phyloP scores from a whole-genome alignment of 1,139 yeast species.

The Wickerhamiella pararugosa region DNA sequence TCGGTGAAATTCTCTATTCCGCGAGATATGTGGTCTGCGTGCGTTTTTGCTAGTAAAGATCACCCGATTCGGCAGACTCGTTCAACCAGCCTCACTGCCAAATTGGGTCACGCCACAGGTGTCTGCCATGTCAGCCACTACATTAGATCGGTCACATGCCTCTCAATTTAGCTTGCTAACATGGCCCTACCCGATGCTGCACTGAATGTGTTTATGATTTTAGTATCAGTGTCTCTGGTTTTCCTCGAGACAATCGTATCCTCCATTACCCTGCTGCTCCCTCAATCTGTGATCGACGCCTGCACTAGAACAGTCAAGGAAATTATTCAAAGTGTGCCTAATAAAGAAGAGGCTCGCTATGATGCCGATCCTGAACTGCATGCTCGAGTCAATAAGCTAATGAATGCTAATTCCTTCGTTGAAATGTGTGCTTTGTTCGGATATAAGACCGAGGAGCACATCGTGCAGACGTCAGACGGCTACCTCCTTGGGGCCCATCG shows the following conservation, averaged over 20 bases:
- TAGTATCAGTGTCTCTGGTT: conserved; percentile 22
- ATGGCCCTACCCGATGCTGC: conserved; percentile 12
- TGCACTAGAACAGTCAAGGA: conserved; percentile 16
- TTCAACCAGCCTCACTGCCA: no score
- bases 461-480: conserved; percentile 44
- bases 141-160: neutral
- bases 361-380: conserved; percentile 15
- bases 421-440: conserved; percentile 52
- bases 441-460: conserved; percentile 55
- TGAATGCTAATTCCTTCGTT: conserved; percentile 34
- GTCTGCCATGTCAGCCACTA: neutral
- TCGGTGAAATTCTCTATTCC: no score
- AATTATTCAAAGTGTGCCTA: conserved; percentile 13
- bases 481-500: conserved; percentile 41
- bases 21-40: no score
- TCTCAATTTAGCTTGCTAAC: conserved; percentile 5
- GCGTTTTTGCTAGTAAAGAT: no score
- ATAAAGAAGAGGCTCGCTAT: conserved; percentile 8
- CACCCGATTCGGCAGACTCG: no score
- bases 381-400: conserved; percentile 16
- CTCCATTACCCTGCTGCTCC: conserved; percentile 22
- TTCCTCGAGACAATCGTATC: conserved; percentile 21
- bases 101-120: no score
- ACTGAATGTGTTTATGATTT: conserved; percentile 3
- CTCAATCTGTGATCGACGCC: conserved; percentile 18